Evolutionary conservation across 257 asterid genomes (phyloP).

Genomic region (Solanum arcanum): DNA sequence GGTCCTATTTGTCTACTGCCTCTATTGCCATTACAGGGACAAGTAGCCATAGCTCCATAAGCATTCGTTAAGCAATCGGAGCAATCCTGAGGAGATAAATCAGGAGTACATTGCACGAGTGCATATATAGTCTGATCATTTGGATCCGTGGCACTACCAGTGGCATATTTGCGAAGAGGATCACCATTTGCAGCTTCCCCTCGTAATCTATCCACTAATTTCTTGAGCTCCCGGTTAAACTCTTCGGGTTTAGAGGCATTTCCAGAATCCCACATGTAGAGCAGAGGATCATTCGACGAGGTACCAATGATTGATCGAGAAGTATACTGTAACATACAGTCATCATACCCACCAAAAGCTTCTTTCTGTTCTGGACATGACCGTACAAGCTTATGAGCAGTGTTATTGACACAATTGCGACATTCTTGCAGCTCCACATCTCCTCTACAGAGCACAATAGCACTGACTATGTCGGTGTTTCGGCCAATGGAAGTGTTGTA

Average conservation of each 20-base stretch:
- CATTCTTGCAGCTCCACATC: constrained; percentile 11
- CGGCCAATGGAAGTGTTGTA: constrained; percentile 6
- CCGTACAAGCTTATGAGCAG: neutral
- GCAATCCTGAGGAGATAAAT: constrained; percentile 4
- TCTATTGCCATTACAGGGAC: neutral
- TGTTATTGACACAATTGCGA: constrained; percentile 3
- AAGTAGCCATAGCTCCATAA: neutral
- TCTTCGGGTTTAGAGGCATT: neutral
- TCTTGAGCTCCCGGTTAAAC: neutral
- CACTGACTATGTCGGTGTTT: neutral
- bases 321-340: constrained; percentile 19
- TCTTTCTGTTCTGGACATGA: constrained; percentile 6
- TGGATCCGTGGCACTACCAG: neutral
- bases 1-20: neutral
- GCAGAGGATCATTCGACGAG: neutral
- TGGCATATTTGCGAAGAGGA: constrained; percentile 2
- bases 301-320: neutral
- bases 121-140: neutral
- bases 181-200: neutral
- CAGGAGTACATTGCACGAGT: constrained; percentile 19
- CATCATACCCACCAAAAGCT: constrained; percentile 7
- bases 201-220: neutral
- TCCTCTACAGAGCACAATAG: constrained; percentile 20
- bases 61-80: neutral
- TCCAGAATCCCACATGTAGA: neutral